Conservation (phyloP, 352 stramenopile genomes). For the Globisporangium solare region DNA sequence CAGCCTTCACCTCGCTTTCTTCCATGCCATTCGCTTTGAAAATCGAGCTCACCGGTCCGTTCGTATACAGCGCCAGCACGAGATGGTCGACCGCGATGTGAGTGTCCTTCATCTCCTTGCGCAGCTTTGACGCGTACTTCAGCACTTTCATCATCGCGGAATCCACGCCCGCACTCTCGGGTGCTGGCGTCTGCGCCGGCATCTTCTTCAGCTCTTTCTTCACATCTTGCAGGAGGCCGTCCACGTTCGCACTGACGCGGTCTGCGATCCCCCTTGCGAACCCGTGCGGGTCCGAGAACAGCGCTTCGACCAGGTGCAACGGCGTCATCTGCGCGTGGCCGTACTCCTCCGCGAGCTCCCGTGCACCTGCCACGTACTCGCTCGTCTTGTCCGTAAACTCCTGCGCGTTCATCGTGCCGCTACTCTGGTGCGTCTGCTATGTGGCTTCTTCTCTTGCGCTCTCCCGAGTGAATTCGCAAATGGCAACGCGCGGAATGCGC, state of each 20-base stretch:
- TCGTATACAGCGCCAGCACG: conserved; percentile 67
- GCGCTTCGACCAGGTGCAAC: conserved; percentile 57
- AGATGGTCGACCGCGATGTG: conserved; percentile 72
- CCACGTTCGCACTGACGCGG: conserved; percentile 42
- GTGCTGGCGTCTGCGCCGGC: conserved; percentile 67
- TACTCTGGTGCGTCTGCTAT: conserved; percentile 14
- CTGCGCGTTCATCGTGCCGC: conserved; percentile 52
- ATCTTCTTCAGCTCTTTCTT: conserved; percentile 56
- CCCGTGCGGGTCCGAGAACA: conserved; percentile 64
- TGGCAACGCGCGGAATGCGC: background rate
- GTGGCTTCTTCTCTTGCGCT: background rate
- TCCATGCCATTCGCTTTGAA: conserved; percentile 70
- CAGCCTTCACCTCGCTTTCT: conserved; percentile 59
- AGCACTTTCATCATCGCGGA: conserved; percentile 73
- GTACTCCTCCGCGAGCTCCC: conserved; percentile 52
- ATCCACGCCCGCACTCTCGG: conserved; percentile 53
- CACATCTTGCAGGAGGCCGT: conserved; percentile 43
- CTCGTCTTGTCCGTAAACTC: conserved; percentile 83
- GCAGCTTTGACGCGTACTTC: conserved; percentile 76
- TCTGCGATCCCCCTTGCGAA: conserved; percentile 49
- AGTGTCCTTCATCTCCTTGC: conserved; percentile 80
- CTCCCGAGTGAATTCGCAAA: background rate
- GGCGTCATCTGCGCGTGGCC: conserved; percentile 74
- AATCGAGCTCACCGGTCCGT: conserved; percentile 43
- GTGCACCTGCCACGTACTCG: conserved; percentile 46